These are phyloP conservation scores for Plenodomus lindquistii DNA, from an alignment of 2,329 filamentous ascomycete species.

Conservation along the genomic window DNA sequence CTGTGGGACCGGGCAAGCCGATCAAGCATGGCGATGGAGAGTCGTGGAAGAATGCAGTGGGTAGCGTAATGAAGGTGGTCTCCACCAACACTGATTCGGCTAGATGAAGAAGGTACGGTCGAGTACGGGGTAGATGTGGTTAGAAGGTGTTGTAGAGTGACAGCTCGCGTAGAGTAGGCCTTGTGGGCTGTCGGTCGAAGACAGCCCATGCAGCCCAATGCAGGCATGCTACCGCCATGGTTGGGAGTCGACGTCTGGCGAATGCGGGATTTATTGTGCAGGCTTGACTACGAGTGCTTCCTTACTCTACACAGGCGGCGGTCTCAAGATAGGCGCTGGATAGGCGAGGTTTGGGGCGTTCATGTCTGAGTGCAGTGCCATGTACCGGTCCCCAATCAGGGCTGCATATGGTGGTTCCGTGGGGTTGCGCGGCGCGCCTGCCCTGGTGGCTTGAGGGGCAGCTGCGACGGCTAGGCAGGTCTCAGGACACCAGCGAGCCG, in stretches of 20 bases:
- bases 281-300: background rate
- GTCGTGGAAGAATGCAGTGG: background rate
- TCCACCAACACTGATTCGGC: background rate
- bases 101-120: conserved; percentile 11
- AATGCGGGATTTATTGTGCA: background rate
- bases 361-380: background rate
- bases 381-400: too few species aligned
- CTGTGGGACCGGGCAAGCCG: background rate
- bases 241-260: background rate
- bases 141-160: conserved; percentile 13
- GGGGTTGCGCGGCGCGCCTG: background rate
- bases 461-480: background rate
- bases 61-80: background rate
- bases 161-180: conserved; percentile 7
- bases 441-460: background rate
- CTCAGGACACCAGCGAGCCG: background rate
- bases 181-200: conserved; percentile 1
- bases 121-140: conserved; percentile 12
- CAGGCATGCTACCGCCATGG: conserved; percentile 9
- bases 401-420: background rate
- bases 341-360: background rate
- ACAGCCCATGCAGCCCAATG: conserved; percentile 6
- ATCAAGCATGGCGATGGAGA: background rate
- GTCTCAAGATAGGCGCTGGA: background rate
- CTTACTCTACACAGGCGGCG: background rate